Conservation (phyloP, 192 early-diverging fungal genomes). For the Phlyctochytrium arcticum region DNA sequence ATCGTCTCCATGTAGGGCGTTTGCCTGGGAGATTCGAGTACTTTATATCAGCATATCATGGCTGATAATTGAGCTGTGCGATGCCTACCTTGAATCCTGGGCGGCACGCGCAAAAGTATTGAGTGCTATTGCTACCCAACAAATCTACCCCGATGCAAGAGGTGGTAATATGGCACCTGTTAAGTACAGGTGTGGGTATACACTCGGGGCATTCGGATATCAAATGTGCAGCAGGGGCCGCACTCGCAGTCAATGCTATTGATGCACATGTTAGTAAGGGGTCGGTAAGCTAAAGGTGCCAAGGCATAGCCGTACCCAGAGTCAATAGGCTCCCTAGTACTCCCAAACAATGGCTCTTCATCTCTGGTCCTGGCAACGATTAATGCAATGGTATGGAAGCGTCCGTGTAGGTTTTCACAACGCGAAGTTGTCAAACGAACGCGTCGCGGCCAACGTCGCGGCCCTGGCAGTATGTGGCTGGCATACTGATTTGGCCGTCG, state of each 20-base stretch:
- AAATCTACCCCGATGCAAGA: not conserved
- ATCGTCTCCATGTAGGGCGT: not conserved
- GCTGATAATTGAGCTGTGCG: not conserved
- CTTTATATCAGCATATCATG: not conserved
- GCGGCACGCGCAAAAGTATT: not conserved
- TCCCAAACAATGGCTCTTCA: not conserved
- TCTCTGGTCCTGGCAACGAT: not conserved
- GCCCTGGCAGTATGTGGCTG: not conserved
- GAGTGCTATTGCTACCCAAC: not conserved
- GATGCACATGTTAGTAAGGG: not conserved
- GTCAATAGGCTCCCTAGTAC: not conserved
- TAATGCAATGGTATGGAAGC: no score
- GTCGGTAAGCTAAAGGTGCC: not conserved
- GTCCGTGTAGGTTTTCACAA: not conserved
- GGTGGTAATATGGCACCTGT: not conserved
- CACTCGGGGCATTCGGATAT: not conserved
- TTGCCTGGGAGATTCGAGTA: not conserved
- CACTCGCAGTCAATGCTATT: not conserved
- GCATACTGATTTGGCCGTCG: not conserved
- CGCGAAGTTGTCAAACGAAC: not conserved
- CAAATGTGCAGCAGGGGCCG: not conserved
- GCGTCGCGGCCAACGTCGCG: not conserved
- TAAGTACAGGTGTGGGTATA: not conserved
- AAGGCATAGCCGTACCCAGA: not conserved
- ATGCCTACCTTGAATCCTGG: constrained; percentile 1